Percentiles rank a stretch among this genome's conserved stretches.
Evolutionary conservation across 2,329 filamentous ascomycete species (phyloP).

Genomic region (Penicillium sp.): DNA sequence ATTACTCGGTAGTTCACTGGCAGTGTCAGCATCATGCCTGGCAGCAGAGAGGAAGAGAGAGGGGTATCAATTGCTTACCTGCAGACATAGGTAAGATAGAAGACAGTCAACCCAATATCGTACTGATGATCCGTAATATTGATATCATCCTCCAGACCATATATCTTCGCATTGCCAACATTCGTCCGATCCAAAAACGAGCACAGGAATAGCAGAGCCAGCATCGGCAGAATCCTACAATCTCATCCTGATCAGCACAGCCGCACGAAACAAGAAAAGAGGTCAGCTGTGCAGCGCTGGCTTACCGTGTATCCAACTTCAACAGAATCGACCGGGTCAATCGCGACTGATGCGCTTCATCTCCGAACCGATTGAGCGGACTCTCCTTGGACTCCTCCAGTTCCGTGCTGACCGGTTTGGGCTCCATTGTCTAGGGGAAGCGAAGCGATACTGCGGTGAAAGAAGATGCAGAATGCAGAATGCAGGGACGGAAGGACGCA

Average conservation of each 20-base stretch:
- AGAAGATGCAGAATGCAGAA: not conserved
- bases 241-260: not conserved
- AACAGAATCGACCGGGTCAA: constrained; percentile 53
- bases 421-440: constrained; percentile 19
- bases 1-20: constrained; percentile 67
- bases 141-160: constrained; percentile 64
- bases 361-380: constrained; percentile 17
- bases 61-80: constrained; percentile 50
- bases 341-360: constrained; percentile 23
- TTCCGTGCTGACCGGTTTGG: constrained; percentile 24
- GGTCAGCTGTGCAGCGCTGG: not conserved
- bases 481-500: not conserved
- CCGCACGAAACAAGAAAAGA: not conserved
- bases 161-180: constrained; percentile 71
- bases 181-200: constrained; percentile 73
- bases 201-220: constrained; percentile 68
- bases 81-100: constrained; percentile 64
- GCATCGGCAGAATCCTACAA: constrained; percentile 62
- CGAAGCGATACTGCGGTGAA: not conserved
- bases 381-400: constrained; percentile 26
- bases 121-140: constrained; percentile 66
- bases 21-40: not conserved
- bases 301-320: constrained; percentile 42
- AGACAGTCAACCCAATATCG: constrained; percentile 66
- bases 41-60: not conserved